These are phyloP conservation scores for Monosporascus sp. DNA, from an alignment of 2,329 filamentous ascomycete genomes.

Conservation along the genomic window DNA sequence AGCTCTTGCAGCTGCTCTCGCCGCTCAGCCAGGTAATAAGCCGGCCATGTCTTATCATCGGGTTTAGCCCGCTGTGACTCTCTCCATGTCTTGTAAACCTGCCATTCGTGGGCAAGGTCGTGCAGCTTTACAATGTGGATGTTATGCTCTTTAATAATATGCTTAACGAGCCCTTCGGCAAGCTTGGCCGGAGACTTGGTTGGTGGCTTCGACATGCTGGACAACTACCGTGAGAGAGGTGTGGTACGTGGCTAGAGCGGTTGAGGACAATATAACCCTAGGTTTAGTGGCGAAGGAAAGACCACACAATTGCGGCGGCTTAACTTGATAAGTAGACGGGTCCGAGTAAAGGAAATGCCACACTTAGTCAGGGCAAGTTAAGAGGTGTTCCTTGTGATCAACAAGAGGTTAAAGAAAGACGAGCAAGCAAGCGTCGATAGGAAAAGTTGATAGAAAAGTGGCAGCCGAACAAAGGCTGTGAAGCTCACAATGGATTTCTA, in stretches of 20 bases:
- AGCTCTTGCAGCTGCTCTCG: no score
- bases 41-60: neutral
- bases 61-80: neutral
- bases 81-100: neutral
- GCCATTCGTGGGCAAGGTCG: neutral
- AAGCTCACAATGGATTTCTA: neutral
- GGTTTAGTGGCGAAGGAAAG: no score
- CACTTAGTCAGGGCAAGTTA: neutral
- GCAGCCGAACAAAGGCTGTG: neutral
- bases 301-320: no score
- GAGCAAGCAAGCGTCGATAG: neutral
- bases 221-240: no score
- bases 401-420: neutral
- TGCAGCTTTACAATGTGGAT: neutral
- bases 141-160: neutral
- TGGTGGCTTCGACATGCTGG: no score
- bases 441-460: slow-evolving; percentile 1
- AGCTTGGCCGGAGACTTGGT: neutral
- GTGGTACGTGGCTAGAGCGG: no score
- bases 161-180: neutral
- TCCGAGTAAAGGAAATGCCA: no score
- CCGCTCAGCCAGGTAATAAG: neutral
- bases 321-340: no score
- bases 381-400: neutral
- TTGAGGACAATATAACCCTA: no score